Conservation (phyloP, 1,284 basidiomycete species). For the Ustilago trichophora region DNA sequence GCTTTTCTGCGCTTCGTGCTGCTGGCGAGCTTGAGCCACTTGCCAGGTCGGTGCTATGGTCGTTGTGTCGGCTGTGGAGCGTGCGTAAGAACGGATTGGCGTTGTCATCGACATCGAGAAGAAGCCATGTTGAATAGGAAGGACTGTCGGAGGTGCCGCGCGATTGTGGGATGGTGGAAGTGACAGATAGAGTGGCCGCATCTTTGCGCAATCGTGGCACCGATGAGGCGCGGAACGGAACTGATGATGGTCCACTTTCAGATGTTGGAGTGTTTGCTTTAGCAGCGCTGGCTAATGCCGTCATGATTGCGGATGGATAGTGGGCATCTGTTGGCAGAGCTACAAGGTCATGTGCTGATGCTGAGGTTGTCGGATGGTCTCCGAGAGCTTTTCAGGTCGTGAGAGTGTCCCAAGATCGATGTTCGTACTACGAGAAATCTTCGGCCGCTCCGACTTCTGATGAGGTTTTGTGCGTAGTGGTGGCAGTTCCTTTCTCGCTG, state of each 20-base stretch:
- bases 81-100: slow-evolving; percentile 24
- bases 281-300: slow-evolving; percentile 6
- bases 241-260: slow-evolving; percentile 21
- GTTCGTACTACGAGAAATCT: too few species aligned
- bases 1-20: slow-evolving; percentile 22
- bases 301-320: slow-evolving; percentile 6
- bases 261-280: slow-evolving; percentile 8
- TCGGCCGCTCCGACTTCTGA: too few species aligned
- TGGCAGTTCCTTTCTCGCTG: too few species aligned
- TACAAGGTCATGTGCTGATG: too few species aligned
- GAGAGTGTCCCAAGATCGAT: too few species aligned
- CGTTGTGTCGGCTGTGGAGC: neutral
- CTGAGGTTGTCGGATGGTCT: too few species aligned
- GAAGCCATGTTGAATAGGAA: slow-evolving; percentile 27
- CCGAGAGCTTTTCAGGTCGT: too few species aligned
- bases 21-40: slow-evolving; percentile 17
- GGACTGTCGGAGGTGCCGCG: neutral
- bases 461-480: too few species aligned
- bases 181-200: neutral
- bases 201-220: slow-evolving; percentile 16
- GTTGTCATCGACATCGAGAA: slow-evolving; percentile 26
- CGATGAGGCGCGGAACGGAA: slow-evolving; percentile 30
- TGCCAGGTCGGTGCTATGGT: neutral
- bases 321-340: too few species aligned
- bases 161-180: slow-evolving; percentile 9